Conservation (phyloP, 768 basidiomycete species). For the Saitozyma podzolica region DNA sequence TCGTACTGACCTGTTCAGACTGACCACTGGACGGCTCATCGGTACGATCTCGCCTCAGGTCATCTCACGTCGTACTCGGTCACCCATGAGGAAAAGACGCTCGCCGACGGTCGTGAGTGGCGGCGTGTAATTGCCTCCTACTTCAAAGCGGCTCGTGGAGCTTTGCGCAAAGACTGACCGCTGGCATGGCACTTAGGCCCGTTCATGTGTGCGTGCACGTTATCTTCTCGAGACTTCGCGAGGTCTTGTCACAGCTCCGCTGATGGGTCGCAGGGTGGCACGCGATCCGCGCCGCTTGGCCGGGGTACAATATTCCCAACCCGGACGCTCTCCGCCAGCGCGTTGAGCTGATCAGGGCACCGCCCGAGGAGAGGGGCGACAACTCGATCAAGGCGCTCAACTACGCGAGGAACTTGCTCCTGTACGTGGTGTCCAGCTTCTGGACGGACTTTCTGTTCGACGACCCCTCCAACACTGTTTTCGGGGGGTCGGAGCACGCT, state of each 20-base stretch:
- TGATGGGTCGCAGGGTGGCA: conserved; percentile 45
- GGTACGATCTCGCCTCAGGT: conserved; percentile 46
- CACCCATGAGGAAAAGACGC: conserved; percentile 28
- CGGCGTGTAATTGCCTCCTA: background rate
- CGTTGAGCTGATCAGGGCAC: conserved; percentile 27
- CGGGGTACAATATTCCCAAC: conserved; percentile 39
- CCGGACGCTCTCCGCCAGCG: conserved; percentile 41
- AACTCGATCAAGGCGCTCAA: conserved; percentile 50
- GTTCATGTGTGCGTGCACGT: conserved; percentile 36
- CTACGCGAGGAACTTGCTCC: conserved; percentile 41
- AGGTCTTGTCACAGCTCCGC: background rate
- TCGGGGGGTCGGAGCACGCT: too few relatives aligned
- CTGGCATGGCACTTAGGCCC: conserved; percentile 23
- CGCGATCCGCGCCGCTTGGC: conserved; percentile 50
- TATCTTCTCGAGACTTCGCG: background rate
- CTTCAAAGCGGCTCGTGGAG: background rate
- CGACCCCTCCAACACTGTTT: background rate
- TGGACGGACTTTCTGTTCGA: background rate
- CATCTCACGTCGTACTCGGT: conserved; percentile 44
- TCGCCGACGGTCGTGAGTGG: conserved; percentile 45
- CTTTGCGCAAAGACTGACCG: background rate
- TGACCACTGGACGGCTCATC: conserved; percentile 51
- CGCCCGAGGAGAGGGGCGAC: conserved; percentile 29
- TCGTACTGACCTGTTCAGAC: conserved; percentile 17
- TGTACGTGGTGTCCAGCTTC: conserved; percentile 27